Evolutionary conservation across 2,329 filamentous ascomycete genomes (phyloP).

Genomic region (Aspergillus spinulosporus): DNA sequence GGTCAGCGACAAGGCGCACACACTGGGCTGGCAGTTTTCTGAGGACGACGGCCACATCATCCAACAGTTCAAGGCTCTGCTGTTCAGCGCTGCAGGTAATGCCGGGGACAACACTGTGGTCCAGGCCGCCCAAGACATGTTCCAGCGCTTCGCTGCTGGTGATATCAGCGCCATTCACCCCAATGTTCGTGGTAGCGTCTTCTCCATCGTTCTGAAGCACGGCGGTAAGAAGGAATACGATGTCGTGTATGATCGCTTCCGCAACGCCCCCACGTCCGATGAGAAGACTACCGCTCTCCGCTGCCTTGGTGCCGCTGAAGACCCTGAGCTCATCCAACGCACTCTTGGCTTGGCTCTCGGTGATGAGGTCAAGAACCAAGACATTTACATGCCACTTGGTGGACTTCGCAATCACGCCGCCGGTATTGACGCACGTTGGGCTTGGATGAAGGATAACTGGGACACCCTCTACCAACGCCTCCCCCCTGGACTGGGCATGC

Average conservation of each 20-base stretch:
- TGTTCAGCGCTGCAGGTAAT: constrained; percentile 81
- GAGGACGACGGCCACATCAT: constrained; percentile 83
- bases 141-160: constrained; percentile 76
- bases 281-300: constrained; percentile 91
- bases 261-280: constrained; percentile 72
- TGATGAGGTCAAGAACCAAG: constrained; percentile 87
- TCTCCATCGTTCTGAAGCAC: constrained; percentile 78
- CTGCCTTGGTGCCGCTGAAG: constrained; percentile 73
- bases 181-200: constrained; percentile 85
- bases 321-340: constrained; percentile 76
- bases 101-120: constrained; percentile 77
- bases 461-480: constrained; percentile 76
- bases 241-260: constrained; percentile 71
- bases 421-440: constrained; percentile 78
- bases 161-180: constrained; percentile 83
- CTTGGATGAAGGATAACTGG: constrained; percentile 86
- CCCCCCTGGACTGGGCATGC: constrained; percentile 81
- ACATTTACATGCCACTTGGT: constrained; percentile 84
- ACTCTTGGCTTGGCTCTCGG: constrained; percentile 74
- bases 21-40: constrained; percentile 84
- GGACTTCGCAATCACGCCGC: constrained; percentile 74
- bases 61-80: constrained; percentile 90
- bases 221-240: constrained; percentile 88
- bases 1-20: constrained; percentile 75
- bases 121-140: constrained; percentile 84